phyloP scores from a whole-genome alignment of 371 early-diverging fungal genomes.

The Saksenaea oblongispora region DNA sequence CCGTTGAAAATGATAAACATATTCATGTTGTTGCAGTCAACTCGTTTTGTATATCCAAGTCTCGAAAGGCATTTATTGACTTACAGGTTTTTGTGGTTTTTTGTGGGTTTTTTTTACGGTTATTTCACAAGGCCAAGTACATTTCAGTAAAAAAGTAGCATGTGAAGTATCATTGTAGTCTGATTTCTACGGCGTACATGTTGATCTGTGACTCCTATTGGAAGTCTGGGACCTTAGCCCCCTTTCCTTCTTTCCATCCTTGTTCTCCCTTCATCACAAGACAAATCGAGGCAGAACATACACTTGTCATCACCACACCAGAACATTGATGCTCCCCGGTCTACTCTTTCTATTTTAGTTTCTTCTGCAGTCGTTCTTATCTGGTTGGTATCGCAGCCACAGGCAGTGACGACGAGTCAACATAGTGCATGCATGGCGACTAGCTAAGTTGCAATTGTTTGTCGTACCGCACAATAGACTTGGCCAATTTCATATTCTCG shows the following conservation, averaged over 20 bases:
- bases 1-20: neutral
- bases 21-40: neutral
- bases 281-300: neutral
- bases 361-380: neutral
- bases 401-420: neutral
- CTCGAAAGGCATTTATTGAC: neutral
- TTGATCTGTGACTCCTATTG: neutral
- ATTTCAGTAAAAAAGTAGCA: neutral
- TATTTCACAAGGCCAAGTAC: neutral
- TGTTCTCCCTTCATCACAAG: neutral
- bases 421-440: neutral
- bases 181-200: neutral
- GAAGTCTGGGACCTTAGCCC: slow-evolving; percentile 2
- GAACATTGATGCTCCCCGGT: neutral
- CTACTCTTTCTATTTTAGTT: neutral
- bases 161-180: neutral
- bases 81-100: too few relatives aligned
- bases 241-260: neutral
- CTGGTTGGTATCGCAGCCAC: neutral
- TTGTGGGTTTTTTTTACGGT: neutral
- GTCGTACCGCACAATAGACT: neutral
- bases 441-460: neutral
- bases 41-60: neutral
- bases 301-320: neutral
- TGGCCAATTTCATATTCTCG: neutral